Percentiles rank a stretch among this genome's conserved stretches.
Conservation (phyloP, 2,329 filamentous ascomycete genomes). For the Alternaria viburni region DNA sequence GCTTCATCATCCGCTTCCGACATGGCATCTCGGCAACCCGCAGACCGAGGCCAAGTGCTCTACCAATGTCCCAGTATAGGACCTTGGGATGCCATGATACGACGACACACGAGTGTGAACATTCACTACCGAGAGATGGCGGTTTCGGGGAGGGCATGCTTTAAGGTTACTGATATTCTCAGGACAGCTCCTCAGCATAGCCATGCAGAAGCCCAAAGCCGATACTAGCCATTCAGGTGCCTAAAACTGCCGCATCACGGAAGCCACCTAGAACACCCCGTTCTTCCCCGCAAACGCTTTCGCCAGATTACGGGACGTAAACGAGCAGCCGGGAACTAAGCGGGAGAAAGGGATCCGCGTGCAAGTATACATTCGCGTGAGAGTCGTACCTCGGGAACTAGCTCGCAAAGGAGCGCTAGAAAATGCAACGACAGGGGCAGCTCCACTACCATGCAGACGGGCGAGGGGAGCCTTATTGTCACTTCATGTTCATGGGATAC, state of each 20-base stretch:
- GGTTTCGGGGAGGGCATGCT: background rate
- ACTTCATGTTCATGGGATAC: background rate
- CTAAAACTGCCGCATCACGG: background rate
- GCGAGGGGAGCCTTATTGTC: slow-evolving; percentile 17
- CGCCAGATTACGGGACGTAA: slow-evolving; percentile 1
- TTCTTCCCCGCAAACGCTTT: slow-evolving; percentile 3
- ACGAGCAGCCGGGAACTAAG: slow-evolving; percentile 1
- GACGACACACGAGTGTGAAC: background rate
- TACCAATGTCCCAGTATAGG: background rate
- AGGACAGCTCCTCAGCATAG: background rate
- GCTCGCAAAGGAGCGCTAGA: slow-evolving; percentile 24
- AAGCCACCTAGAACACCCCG: background rate
- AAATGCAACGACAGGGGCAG: slow-evolving; percentile 28
- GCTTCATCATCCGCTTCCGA: background rate
- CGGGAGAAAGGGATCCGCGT: slow-evolving; percentile 2
- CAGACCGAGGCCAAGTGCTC: background rate
- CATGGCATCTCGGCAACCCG: background rate
- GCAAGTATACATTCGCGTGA: slow-evolving; percentile 5
- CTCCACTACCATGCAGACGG: slow-evolving; percentile 18
- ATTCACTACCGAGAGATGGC: background rate
- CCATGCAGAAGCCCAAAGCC: background rate
- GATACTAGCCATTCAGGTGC: background rate
- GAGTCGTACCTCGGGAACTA: slow-evolving; percentile 27
- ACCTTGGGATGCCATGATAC: background rate
- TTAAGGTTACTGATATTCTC: background rate